These are phyloP conservation scores for Blastobotrys ciferrii DNA, from an alignment of 1,139 yeast genomes.

Conservation along the genomic window DNA sequence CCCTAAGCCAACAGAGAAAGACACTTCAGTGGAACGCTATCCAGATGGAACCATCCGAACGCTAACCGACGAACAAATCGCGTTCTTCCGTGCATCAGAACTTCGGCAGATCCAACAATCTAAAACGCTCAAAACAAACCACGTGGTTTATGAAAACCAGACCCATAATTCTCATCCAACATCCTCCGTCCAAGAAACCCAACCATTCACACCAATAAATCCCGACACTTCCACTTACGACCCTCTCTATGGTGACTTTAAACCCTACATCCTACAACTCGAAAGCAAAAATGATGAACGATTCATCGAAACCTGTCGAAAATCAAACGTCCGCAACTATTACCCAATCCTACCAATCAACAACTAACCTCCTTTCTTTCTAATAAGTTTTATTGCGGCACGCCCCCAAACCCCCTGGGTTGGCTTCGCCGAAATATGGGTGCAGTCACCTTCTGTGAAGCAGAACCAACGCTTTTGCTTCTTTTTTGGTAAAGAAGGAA, in stretches of 20 bases:
- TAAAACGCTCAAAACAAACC: not conserved
- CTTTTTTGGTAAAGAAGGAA: no score
- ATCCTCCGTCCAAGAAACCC: slow-evolving; percentile 20
- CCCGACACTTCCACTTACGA: slow-evolving; percentile 13
- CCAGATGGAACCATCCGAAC: slow-evolving; percentile 30
- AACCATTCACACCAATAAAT: slow-evolving; percentile 18
- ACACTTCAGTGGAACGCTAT: slow-evolving; percentile 14
- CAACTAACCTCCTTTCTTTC: not conserved
- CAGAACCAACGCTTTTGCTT: no score
- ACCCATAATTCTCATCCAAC: not conserved
- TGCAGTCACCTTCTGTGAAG: no score
- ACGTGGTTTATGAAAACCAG: not conserved
- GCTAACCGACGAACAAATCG: slow-evolving; percentile 30
- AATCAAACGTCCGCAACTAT: slow-evolving; percentile 16
- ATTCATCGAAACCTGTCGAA: slow-evolving; percentile 14
- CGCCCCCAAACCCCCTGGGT: no score
- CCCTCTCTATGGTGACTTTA: slow-evolving; percentile 20
- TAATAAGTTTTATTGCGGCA: no score
- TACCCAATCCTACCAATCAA: slow-evolving; percentile 24
- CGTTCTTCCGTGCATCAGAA: slow-evolving; percentile 28
- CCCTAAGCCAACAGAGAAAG: not conserved
- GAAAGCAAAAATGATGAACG: slow-evolving; percentile 20
- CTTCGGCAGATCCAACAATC: slow-evolving; percentile 12
- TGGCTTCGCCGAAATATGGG: no score
- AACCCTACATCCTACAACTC: slow-evolving; percentile 17